Conservation (phyloP, 2,329 filamentous ascomycete genomes). For the Neoarthrinium moseri region DNA sequence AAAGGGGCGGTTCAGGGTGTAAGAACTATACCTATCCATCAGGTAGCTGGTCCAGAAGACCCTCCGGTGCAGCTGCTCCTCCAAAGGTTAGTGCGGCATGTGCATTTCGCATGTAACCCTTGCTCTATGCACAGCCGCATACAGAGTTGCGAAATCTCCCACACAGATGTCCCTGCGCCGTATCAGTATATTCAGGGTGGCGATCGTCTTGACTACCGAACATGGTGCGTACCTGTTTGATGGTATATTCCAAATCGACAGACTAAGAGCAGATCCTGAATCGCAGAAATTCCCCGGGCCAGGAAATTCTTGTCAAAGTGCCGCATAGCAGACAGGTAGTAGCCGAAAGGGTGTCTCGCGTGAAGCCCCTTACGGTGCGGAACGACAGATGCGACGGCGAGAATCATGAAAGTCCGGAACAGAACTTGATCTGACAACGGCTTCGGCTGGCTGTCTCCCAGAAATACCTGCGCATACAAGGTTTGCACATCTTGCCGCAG, state of each 20-base stretch:
- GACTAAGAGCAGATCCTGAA: constrained; percentile 39
- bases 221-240: constrained; percentile 29
- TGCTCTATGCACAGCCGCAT: constrained; percentile 39
- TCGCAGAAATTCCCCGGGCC: constrained; percentile 29
- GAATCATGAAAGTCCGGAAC: constrained; percentile 35
- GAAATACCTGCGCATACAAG: constrained; percentile 19
- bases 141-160: constrained; percentile 38
- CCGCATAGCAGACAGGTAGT: constrained; percentile 34
- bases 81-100: constrained; percentile 16
- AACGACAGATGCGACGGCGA: constrained; percentile 34
- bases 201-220: neutral
- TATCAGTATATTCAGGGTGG: neutral
- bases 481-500: constrained; percentile 21
- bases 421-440: constrained; percentile 23
- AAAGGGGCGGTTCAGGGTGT: constrained; percentile 38
- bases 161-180: constrained; percentile 30
- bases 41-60: constrained; percentile 46
- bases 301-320: constrained; percentile 28
- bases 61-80: constrained; percentile 35
- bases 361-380: constrained; percentile 28
- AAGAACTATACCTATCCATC: constrained; percentile 43
- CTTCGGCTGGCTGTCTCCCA: neutral
- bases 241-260: constrained; percentile 41
- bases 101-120: constrained; percentile 28
- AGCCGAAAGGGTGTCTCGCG: constrained; percentile 36